Evolutionary conservation across 176 grass and related monocot genomes (phyloP), one percentile per base, ranked within the genome.

Genomic region (Cocos nucifera): DNA sequence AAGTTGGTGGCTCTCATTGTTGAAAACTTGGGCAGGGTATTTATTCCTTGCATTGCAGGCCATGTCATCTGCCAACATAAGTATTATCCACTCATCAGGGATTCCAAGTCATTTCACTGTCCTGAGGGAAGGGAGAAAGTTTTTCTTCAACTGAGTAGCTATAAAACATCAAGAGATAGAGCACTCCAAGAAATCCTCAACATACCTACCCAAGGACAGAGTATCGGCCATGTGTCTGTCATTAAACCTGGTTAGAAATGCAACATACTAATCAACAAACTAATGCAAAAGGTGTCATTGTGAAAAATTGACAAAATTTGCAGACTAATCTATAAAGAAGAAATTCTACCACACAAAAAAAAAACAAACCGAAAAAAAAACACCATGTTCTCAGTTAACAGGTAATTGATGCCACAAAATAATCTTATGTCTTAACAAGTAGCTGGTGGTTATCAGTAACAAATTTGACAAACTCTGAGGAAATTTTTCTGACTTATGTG

Each of bases 21-120:
- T 98, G 66, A 98, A 98, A 64, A 98, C 93, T 77, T 92, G 93
- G 21, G 87, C 87, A 77, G 87, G 87, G 62, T 89, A 92, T 59
- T 71, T 98, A 62, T 92, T 98, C 73, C 87, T 83, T 9, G 88
- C 64, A 61, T 98, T 98, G 66, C 93, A 92, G 50, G 84, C 93
- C 81, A 98, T 98, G 64, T 98, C 93, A 65, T 98, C 87, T 12
- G 87, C 93, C 69, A 92, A 69, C 93, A 98, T 98, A 66, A 92
- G 87, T 85, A 98, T 89, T 74, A 98, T 98, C 59, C 87, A 53
- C 71, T 98, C 84, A 24, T 98, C 84, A 67, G 93, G 93, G 76
- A 98, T 98, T 51, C 93, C 87, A 66, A 98, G 72, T 74, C 84
- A 62, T 49, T 92, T 97, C 73, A 98, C 93, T 57, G 84, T 92